Percentiles rank a stretch among this genome's conserved stretches.
These are phyloP conservation scores for Phytophthora parvispora DNA, from an alignment of 352 stramenopile species.

Conservation along the genomic window DNA sequence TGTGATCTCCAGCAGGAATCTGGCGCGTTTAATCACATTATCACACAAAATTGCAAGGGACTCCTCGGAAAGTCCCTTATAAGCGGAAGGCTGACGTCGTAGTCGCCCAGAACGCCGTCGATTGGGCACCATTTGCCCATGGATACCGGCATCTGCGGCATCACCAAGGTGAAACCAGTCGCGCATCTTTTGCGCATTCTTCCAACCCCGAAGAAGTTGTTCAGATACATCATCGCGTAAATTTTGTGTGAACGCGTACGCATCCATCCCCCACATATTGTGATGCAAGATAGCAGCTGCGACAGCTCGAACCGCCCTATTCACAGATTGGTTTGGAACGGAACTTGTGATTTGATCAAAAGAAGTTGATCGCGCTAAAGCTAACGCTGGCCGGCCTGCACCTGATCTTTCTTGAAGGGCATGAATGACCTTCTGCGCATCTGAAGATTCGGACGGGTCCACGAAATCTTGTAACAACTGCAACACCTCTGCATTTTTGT, in stretches of 20 bases:
- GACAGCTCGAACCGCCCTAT: conserved; percentile 70
- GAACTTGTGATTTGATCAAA: conserved; percentile 52
- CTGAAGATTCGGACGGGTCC: conserved; percentile 42
- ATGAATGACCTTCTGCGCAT: conserved; percentile 55
- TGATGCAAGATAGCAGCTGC: conserved; percentile 88
- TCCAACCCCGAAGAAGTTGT: conserved; percentile 77
- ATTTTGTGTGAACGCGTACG: conserved; percentile 71
- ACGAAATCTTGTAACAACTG: conserved; percentile 73
- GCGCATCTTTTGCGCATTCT: conserved; percentile 90
- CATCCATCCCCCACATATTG: conserved; percentile 91
- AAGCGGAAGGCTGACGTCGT: conserved; percentile 79
- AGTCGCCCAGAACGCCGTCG: conserved; percentile 48
- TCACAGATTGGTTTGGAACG: conserved; percentile 49
- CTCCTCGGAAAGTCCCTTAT: conserved; percentile 80
- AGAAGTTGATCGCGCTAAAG: conserved; percentile 40
- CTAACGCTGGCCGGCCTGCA: conserved; percentile 12
- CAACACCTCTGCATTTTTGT: conserved; percentile 68
- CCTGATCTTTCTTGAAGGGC: conserved; percentile 47
- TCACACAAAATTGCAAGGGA: conserved; percentile 70
- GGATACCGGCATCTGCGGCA: conserved; percentile 64
- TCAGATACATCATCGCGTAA: conserved; percentile 71
- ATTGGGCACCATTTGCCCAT: conserved; percentile 40
- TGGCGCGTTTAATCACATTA: conserved; percentile 80
- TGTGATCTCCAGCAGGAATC: conserved; percentile 78
- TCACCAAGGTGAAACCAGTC: conserved; percentile 90